A percentile compares a stretch with the other conserved stretches of the same genome.
These are phyloP conservation scores for Naganishia vishniacii DNA, from an alignment of 768 basidiomycete species.

Conservation along the genomic window DNA sequence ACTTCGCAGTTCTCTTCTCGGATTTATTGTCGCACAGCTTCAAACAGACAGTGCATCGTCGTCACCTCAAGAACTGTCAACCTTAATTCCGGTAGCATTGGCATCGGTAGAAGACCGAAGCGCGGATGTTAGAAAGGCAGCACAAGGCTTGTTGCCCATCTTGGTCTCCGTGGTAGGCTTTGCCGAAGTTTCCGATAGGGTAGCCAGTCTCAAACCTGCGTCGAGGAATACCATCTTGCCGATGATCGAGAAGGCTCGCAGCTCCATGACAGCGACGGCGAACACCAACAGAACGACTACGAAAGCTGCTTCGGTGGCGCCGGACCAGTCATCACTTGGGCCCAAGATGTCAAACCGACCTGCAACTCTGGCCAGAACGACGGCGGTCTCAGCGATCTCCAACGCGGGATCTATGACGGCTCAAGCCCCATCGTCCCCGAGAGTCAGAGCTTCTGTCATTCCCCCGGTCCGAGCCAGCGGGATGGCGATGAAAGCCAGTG, in stretches of 20 bases:
- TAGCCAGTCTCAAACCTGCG: constrained; percentile 81
- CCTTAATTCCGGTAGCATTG: constrained; percentile 64
- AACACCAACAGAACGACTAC: constrained; percentile 8
- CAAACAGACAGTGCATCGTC: constrained; percentile 54
- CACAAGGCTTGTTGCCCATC: constrained; percentile 70
- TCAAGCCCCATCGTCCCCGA: constrained; percentile 32
- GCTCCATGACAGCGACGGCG: constrained; percentile 39
- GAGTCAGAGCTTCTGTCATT: constrained; percentile 31
- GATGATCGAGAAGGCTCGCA: constrained; percentile 72
- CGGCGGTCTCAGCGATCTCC: background rate
- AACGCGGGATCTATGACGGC: background rate
- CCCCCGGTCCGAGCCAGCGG: constrained; percentile 33
- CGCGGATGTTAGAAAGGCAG: constrained; percentile 84
- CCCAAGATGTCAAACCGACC: constrained; percentile 13
- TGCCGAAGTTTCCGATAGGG: constrained; percentile 78
- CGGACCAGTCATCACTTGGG: constrained; percentile 34
- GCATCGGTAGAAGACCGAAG: constrained; percentile 82
- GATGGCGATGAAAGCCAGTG: constrained; percentile 51
- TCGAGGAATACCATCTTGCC: constrained; percentile 77
- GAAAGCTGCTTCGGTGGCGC: constrained; percentile 25
- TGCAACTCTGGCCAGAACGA: background rate
- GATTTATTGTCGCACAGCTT: constrained; percentile 41
- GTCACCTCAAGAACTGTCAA: constrained; percentile 60
- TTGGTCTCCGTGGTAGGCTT: constrained; percentile 71
- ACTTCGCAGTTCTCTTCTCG: constrained; percentile 59